phyloP scores from a whole-genome alignment of 208 protist species.

The Crithidia bombi region DNA sequence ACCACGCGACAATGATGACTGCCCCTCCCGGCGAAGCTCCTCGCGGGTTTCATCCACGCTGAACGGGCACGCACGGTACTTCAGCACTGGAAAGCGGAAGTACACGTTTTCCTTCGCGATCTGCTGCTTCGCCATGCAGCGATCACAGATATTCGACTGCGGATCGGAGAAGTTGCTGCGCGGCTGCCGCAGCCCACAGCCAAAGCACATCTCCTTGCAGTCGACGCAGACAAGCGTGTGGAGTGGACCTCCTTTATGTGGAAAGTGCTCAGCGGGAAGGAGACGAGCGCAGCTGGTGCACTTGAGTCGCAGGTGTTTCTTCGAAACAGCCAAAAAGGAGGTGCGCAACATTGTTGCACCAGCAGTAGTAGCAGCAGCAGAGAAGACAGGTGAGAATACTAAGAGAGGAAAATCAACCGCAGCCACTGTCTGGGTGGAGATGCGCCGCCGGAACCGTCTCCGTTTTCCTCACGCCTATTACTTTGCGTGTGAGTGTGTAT shows the following conservation, averaged over 20 bases:
- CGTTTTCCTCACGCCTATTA: no score
- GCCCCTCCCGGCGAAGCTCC: slow-evolving; percentile 49
- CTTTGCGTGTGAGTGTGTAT: no score
- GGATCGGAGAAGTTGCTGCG: slow-evolving; percentile 55
- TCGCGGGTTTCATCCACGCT: slow-evolving; percentile 82
- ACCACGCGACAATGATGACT: not conserved
- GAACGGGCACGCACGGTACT: slow-evolving; percentile 86
- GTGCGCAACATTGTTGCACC: slow-evolving; percentile 25
- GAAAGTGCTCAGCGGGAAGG: slow-evolving; percentile 76
- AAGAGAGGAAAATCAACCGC: not conserved
- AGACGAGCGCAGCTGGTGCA: slow-evolving; percentile 70
- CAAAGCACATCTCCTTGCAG: slow-evolving; percentile 78
- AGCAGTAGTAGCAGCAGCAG: not conserved
- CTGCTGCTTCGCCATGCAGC: slow-evolving; percentile 74
- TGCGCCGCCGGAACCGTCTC: no score
- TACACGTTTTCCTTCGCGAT: slow-evolving; percentile 87
- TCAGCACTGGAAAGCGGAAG: slow-evolving; percentile 88
- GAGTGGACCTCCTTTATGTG: slow-evolving; percentile 43
- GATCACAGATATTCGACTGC: slow-evolving; percentile 55
- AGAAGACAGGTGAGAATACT: not conserved
- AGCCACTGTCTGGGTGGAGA: not conserved
- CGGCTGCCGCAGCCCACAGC: slow-evolving; percentile 67
- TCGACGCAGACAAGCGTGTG: slow-evolving; percentile 68
- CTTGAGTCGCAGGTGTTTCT: slow-evolving; percentile 67
- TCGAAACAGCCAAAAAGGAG: slow-evolving; percentile 46